Conservation (phyloP, 2,329 filamentous ascomycete species). For the Nothophoma quercina region DNA sequence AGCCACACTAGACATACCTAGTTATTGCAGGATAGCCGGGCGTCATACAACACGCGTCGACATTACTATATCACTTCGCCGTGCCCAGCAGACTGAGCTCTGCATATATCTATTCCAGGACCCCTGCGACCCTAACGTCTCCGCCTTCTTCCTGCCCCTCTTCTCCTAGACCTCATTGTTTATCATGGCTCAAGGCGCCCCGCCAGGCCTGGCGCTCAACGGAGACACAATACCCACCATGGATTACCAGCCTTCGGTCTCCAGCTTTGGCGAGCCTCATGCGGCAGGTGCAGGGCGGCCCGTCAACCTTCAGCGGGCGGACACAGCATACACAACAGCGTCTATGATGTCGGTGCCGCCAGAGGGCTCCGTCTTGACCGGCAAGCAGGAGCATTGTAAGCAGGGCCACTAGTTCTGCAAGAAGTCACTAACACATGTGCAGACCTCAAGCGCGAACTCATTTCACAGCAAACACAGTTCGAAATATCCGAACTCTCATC, state of each 20-base stretch:
- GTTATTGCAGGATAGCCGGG: constrained; percentile 19
- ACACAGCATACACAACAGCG: constrained; percentile 47
- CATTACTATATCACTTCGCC: constrained; percentile 17
- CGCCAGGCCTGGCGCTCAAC: constrained; percentile 38
- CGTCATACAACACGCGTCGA: constrained; percentile 44
- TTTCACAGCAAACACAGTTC: constrained; percentile 85
- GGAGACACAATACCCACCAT: constrained; percentile 41
- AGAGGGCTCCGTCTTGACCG: constrained; percentile 74
- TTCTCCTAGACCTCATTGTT: constrained; percentile 6
- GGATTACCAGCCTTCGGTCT: constrained; percentile 30
- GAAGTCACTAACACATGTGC: constrained; percentile 21
- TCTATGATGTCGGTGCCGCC: constrained; percentile 58
- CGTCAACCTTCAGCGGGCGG: constrained; percentile 29
- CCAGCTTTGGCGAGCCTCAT: constrained; percentile 27
- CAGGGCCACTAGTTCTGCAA: no score
- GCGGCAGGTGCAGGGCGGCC: constrained; percentile 25
- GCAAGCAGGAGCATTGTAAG: constrained; percentile 97
- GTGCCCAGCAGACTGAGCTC: constrained; percentile 5
- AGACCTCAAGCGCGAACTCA: constrained; percentile 96
- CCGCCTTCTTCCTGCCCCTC: constrained; percentile 9
- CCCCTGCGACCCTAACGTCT: constrained; percentile 7
- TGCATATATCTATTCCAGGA: background rate
- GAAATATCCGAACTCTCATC: constrained; percentile 95
- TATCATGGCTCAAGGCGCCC: constrained; percentile 37
- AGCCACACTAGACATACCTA: constrained; percentile 40